Evolutionary conservation across 805 yeast species (phyloP).

Genomic region (Jamesozyma spencerorum): DNA sequence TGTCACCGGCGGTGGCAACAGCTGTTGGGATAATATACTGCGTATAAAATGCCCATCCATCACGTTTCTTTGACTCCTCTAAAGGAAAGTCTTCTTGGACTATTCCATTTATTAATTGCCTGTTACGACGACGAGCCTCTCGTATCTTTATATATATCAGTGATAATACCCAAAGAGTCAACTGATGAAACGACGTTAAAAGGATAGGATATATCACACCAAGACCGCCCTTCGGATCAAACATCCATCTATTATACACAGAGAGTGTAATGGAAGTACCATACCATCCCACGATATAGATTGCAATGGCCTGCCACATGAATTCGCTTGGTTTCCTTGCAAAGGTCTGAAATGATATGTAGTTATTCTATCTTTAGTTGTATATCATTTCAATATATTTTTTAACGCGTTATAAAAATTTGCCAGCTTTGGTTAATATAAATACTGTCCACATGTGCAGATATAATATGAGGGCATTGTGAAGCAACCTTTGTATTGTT

Average conservation of each 20-base stretch:
- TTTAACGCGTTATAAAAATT: too few species aligned
- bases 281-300: conserved; percentile 50
- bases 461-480: too few species aligned
- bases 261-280: conserved; percentile 59
- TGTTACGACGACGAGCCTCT: not conserved
- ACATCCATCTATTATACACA: conserved; percentile 95
- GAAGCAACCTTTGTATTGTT: too few species aligned
- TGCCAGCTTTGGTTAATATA: too few species aligned
- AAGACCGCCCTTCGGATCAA: conserved; percentile 55
- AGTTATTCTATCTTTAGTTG: not conserved
- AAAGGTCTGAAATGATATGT: conserved; percentile 3
- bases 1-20: conserved; percentile 82
- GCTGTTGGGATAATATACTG: conserved; percentile 73
- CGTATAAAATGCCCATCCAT: conserved; percentile 34
- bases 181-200: conserved; percentile 79
- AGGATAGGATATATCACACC: conserved; percentile 77
- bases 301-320: conserved; percentile 2
- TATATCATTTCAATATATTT: not conserved
- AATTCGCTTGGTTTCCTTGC: not conserved
- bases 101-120: too few species aligned
- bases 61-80: too few species aligned
- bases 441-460: too few species aligned
- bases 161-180: conserved; percentile 48
- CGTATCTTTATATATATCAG: conserved; percentile 32
- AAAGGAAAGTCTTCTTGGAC: not conserved